A percentile compares a stretch with the other conserved stretches of the same genome.
phyloP scores from a whole-genome alignment of 352 stramenopile species.

The Pythium utonaiense region DNA sequence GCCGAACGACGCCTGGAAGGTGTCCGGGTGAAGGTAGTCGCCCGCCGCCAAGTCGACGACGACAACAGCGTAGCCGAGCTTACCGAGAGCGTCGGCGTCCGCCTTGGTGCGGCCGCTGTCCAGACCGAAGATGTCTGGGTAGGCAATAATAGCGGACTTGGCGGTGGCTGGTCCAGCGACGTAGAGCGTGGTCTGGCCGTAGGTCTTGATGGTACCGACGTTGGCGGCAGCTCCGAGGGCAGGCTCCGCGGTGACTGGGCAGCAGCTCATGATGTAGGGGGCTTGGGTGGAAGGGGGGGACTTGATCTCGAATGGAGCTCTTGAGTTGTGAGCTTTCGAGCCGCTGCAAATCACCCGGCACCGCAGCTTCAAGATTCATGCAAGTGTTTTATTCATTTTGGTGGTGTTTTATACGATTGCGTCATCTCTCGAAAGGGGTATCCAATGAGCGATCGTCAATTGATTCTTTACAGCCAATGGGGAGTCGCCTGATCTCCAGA shows the following conservation, averaged over 20 bases:
- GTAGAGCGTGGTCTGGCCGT: slow-evolving; percentile 67
- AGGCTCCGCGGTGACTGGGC: slow-evolving; percentile 64
- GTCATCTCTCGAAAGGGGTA: not conserved
- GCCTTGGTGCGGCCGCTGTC: slow-evolving; percentile 80
- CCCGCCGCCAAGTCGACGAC: slow-evolving; percentile 62
- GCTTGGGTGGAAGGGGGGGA: not conserved
- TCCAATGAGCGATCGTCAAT: not conserved
- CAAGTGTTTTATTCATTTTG: not conserved
- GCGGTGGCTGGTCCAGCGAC: slow-evolving; percentile 58
- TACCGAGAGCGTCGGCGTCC: slow-evolving; percentile 67
- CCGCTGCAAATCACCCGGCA: not conserved
- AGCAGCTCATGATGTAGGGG: slow-evolving; percentile 64
- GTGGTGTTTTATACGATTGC: slow-evolving; percentile 7
- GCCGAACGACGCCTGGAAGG: slow-evolving; percentile 27
- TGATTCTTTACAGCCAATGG: not conserved
- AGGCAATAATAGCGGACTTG: slow-evolving; percentile 65
- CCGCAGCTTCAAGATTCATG: slow-evolving; percentile 21
- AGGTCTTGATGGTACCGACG: slow-evolving; percentile 59
- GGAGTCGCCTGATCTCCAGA: not conserved
- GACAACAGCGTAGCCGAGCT: slow-evolving; percentile 73
- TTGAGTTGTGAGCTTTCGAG: slow-evolving; percentile 14
- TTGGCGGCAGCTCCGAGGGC: slow-evolving; percentile 38
- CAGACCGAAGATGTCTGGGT: slow-evolving; percentile 74
- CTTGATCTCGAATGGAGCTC: slow-evolving; percentile 8
- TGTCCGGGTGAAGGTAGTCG: slow-evolving; percentile 48